phyloP scores from a whole-genome alignment of 2,329 filamentous ascomycete genomes.

The Pseudogymnoascus sp. region DNA sequence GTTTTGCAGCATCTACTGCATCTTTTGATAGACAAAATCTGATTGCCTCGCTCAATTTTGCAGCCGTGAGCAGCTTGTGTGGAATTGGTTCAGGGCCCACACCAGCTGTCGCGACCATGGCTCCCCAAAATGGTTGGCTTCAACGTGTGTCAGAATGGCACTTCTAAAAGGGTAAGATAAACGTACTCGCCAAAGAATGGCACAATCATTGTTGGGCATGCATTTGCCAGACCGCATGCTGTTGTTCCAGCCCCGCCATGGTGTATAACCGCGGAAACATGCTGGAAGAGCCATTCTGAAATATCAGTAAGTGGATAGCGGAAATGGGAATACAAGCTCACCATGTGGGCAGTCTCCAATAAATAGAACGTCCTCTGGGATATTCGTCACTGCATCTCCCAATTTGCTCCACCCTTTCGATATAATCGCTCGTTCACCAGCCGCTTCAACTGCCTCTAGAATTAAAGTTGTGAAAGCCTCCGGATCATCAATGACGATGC shows the following conservation, averaged over 20 bases:
- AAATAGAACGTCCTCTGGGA: conserved; percentile 28
- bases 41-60: conserved; percentile 32
- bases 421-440: conserved; percentile 30
- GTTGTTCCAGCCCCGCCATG: conserved; percentile 32
- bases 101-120: conserved; percentile 34
- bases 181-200: conserved; percentile 34
- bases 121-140: conserved; percentile 37
- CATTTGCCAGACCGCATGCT: conserved; percentile 29
- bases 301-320: neutral
- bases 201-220: conserved; percentile 31
- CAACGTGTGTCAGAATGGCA: neutral
- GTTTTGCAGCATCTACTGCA: conserved; percentile 25
- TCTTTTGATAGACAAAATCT: conserved; percentile 27
- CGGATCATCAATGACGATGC: conserved; percentile 27
- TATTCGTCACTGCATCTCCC: conserved; percentile 21
- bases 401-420: conserved; percentile 31
- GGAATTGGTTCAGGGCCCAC: conserved; percentile 34
- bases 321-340: neutral
- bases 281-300: conserved; percentile 29
- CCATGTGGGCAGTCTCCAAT: conserved; percentile 30
- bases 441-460: conserved; percentile 27
- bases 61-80: conserved; percentile 28
- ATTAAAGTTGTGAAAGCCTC: conserved; percentile 28
- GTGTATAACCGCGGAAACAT: conserved; percentile 30
- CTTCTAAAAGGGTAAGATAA: neutral